These are phyloP conservation scores for Talaromyces sp. DNA, from an alignment of 2,329 filamentous ascomycete genomes.

Conservation along the genomic window DNA sequence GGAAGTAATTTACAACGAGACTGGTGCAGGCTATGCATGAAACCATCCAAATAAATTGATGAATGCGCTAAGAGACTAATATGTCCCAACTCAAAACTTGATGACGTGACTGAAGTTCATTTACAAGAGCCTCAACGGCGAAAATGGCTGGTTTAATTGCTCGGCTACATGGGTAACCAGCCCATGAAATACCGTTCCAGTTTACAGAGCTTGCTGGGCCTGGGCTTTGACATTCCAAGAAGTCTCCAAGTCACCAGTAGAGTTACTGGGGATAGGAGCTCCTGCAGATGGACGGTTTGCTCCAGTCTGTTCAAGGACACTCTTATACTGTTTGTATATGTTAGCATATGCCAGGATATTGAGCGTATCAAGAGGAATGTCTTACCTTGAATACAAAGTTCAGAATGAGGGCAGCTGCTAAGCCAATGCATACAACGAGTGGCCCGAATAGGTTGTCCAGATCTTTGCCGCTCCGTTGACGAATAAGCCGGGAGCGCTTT, in stretches of 20 bases:
- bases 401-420: constrained; percentile 76
- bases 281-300: constrained; percentile 15
- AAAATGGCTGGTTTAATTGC: neutral
- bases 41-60: neutral
- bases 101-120: neutral
- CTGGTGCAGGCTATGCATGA: neutral
- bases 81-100: neutral
- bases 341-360: constrained; percentile 15
- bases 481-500: constrained; percentile 74
- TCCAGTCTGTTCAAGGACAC: constrained; percentile 27
- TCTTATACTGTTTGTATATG: constrained; percentile 30
- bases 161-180: neutral
- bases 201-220: constrained; percentile 10
- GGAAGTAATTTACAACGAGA: no score
- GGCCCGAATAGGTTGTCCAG: constrained; percentile 90
- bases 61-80: constrained; percentile 1
- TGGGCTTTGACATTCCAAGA: neutral
- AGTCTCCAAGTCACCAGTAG: constrained; percentile 2
- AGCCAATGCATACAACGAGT: constrained; percentile 75
- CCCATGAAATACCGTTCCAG: neutral
- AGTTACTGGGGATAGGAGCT: constrained; percentile 16
- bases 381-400: constrained; percentile 81
- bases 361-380: neutral
- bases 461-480: constrained; percentile 83
- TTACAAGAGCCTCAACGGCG: neutral